Base-by-base conservation (phyloP, 1,139 yeast species). In the Suhomyces bribrorum region DNA sequence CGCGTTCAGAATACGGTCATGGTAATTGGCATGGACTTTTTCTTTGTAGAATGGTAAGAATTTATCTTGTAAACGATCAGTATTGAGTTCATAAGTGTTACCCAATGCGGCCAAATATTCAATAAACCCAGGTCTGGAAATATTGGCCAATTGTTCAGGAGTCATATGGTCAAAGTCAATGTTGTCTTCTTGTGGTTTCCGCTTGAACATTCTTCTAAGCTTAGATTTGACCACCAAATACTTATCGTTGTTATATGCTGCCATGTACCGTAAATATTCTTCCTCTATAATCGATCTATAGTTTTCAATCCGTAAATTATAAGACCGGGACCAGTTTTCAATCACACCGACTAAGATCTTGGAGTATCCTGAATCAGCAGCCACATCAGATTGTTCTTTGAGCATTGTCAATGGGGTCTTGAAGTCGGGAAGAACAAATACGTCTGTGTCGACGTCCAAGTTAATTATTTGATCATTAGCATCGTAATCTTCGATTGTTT, bases 351-450 rank as follows among this genome's bases (percentile, higher is more conserved):
- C 82, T 32, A 88, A 69, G 23, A 89, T 86, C 47, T 83, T 77
- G 8, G 92, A 88, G 57, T 86, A 90, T 2, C 89, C 88, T 2
- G 95, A 82, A 28, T 85, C 92, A 0, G 92, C 88, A 0, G 96
- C 95, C 8, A 86, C 94, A 49, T 86, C 95, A n/a, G 89, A 84
- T 58, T 89, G 96, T 56, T 88, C 96, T 24, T 85, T 83, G 44
- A 89, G 79, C 82, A 89, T 86, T 36, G 86, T 79, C 57, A 87
- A 81, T 0, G 76, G 67, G 2, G 69, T 69, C 44, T 66, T 70
- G 53, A 71, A 71, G 46, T 71, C 76, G 5, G 77, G 77, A 39
- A 72, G 58, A 35, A 88, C 87, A 40, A 80, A 84, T 16, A 83
- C 86, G 11, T 87, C 83, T 12, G 84, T 81, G 47, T 81, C 82